Evolutionary conservation across 805 yeast species (phyloP), one percentile per base, ranked within the genome.

Genomic region (Kuraishia piskuri): DNA sequence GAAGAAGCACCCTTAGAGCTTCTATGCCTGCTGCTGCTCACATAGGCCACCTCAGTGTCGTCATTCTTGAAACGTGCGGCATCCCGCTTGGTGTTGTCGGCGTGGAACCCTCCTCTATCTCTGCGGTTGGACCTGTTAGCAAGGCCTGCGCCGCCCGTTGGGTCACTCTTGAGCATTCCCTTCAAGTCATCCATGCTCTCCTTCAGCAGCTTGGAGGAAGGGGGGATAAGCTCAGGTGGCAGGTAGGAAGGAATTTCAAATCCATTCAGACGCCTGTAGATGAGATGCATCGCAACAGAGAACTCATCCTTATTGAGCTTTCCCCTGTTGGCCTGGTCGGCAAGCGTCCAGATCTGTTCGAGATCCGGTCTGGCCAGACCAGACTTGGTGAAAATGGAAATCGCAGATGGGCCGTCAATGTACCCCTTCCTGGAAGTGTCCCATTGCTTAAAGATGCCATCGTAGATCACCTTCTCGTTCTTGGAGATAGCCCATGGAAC

Each of bases 201-300:
- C 57, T 87, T 85, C 55, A 94, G 71, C 55, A 86, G 76, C 61
- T 83, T 82, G 44, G 86, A 79, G 7, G 96, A 86, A 2, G 96
- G 95, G 7, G 99, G 98, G 26, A 90, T 73, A 58, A 92, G 78
- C 63, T 90, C 96, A 2, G 95, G 90, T 2, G 98, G 98, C 52
- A 92, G 76, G 53, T 83, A 74, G 50, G 75, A 65, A 22, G 99
- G 99, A 51, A 94, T 70, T n/a, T 86, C 89, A 58, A 80, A 82
- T 2, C 97, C 97, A 63, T 90, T 91, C 64, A 92, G 73, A 57
- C 92, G 80, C 67, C 97, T 81, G 70, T 94, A 92, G 48, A 92
- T 92, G 55, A 92, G 75, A 75, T 95, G 97, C 98, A 92, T 94
- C 31, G 98, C 97, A 37, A 94, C 90, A 0, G 96, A 86, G 72